Evolutionary conservation across 495 filamentous ascomycete genomes (phyloP).

Genomic region (Talaromyces trachyspermus): DNA sequence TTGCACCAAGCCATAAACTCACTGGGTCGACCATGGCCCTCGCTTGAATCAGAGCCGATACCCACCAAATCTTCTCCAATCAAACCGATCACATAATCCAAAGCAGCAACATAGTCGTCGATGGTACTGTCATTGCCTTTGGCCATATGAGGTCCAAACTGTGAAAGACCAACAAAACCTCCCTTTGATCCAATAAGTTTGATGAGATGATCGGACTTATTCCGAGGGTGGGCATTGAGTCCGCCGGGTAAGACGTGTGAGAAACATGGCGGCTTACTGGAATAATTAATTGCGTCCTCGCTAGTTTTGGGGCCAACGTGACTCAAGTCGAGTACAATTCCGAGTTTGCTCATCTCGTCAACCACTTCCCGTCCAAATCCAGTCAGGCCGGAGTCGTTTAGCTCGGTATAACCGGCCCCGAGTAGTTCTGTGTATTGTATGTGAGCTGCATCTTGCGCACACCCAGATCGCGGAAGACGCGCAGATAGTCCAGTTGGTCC

Average conservation of each 20-base stretch:
- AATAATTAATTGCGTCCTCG: conserved; percentile 12
- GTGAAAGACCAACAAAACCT: conserved; percentile 10
- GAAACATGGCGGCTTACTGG: conserved; percentile 6
- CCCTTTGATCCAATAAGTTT: conserved; percentile 8
- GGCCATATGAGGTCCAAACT: conserved; percentile 12
- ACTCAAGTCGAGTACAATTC: conserved; percentile 11
- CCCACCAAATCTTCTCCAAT: conserved; percentile 6
- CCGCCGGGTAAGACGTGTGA: conserved; percentile 8
- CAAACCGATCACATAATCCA: conserved; percentile 10
- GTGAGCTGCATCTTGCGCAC: conserved; percentile 15
- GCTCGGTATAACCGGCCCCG: conserved; percentile 13
- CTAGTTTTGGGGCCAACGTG: conserved; percentile 11
- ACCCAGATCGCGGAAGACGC: conserved; percentile 12
- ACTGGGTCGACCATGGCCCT: conserved; percentile 4
- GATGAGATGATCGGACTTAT: conserved; percentile 8
- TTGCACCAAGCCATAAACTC: conserved; percentile 12
- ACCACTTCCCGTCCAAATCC: conserved; percentile 13
- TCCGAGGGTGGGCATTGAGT: conserved; percentile 5
- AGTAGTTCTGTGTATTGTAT: conserved; percentile 15
- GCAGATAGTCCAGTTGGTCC: conserved; percentile 14
- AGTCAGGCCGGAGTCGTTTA: conserved; percentile 12
- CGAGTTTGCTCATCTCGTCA: conserved; percentile 11
- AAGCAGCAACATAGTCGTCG: conserved; percentile 11
- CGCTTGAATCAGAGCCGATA: conserved; percentile 1
- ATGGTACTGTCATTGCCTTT: conserved; percentile 12